Base-by-base conservation (phyloP, 352 stramenopile genomes). In the Thalassiosira mediterranea region DNA sequence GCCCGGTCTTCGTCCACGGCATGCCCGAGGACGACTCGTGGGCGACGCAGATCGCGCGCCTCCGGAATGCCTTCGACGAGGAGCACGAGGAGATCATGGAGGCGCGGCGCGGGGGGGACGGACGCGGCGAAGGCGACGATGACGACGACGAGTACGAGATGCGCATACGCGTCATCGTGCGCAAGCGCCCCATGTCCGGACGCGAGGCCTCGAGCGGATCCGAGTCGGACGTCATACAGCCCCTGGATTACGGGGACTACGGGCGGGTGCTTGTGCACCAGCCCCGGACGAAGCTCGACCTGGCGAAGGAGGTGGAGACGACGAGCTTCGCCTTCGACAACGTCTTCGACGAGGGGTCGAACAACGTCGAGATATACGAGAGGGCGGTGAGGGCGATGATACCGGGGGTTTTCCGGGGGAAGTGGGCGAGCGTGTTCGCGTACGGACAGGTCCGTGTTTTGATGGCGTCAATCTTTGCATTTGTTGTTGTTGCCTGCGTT, bases 291-390 rank as follows among this genome's bases (percentile, higher is more conserved):
- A 97, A 97, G 67, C 95, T 99, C 19, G 96, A 98, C 69, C 94
- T 99, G 73, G 98, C 96, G 29, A 98, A 98, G 83, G 96, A 96
- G 67, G 84, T 98, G 19, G 95, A 98, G 83, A 97, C 92, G 57
- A 93, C 97, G 29, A 88, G 90, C 0, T 99, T 98, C 84, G 90
- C 92, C 40, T 93, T 93, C 60, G 90, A 95, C 61, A 91, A 98
- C 88, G 96, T 95, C 0, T 98, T 98, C 76, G 94, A 97, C 63
- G 96, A 98, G 76, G 79, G 78, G 4, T 92, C 90, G 2, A 93
- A 88, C 31, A 98, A 97, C 72, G 86, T 94, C 42, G 78, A 93
- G 32, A 95, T 99, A 44, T 98, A 98, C 85, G 82, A 93, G 56
- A 87, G 93, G 73, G 94, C 95, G 10, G 88, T 96, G 3, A 84